phyloP scores from a whole-genome alignment of 2,329 filamentous ascomycete species.

The Trichoderma afroharzianum region DNA sequence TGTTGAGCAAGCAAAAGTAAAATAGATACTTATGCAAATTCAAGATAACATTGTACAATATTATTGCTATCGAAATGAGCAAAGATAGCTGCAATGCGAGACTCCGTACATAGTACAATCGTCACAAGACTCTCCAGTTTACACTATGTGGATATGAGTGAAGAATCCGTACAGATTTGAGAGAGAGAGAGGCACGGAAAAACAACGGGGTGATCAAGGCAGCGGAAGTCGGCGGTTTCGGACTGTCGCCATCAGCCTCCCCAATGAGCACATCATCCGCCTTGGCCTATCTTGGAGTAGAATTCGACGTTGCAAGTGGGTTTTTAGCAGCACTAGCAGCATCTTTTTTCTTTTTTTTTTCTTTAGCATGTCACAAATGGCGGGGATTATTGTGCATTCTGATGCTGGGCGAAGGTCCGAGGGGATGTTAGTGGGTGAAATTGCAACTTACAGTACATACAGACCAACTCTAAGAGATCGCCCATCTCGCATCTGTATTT shows the following conservation, averaged over 20 bases:
- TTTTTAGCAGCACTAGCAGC: neutral
- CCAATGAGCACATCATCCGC: conserved; percentile 18
- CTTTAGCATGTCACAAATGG: neutral
- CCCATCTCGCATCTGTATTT: neutral
- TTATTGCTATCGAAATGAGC: no score
- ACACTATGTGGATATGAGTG: neutral
- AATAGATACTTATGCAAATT: neutral
- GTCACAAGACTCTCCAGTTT: neutral
- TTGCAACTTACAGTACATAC: neutral
- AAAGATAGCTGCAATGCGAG: no score
- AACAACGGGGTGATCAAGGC: neutral
- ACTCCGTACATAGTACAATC: neutral
- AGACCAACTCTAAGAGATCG: neutral
- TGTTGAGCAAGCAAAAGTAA: neutral
- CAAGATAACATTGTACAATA: fast-evolving
- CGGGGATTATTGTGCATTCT: neutral
- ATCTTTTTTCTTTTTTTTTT: neutral
- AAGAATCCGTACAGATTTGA: no score
- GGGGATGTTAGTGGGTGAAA: neutral
- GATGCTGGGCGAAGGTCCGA: conserved; percentile 6
- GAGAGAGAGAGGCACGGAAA: neutral
- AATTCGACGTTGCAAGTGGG: neutral
- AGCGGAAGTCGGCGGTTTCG: conserved; percentile 20
- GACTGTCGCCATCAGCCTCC: conserved; percentile 26
- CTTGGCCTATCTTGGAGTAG: neutral